Evolutionary conservation across 352 stramenopile genomes (phyloP).

Genomic region (Globisporangium spiculum): DNA sequence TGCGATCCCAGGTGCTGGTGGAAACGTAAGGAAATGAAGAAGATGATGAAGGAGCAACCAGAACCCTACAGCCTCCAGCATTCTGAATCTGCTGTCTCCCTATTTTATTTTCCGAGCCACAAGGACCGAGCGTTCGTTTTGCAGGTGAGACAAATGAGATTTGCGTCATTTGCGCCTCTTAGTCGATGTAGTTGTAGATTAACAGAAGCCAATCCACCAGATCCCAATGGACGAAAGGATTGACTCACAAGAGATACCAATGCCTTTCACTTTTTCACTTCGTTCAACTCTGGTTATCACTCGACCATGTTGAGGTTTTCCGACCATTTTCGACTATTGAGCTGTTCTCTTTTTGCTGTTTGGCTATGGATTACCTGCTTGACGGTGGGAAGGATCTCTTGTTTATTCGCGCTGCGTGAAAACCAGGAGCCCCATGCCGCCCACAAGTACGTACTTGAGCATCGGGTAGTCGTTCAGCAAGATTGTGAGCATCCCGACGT

Average conservation of each 20-base stretch:
- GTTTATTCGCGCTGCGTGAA: slow-evolving; percentile 80
- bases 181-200: not conserved
- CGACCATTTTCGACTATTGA: not conserved
- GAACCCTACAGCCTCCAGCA: not conserved
- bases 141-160: not conserved
- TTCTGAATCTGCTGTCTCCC: not conserved
- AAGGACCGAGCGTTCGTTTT: not conserved
- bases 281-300: not conserved
- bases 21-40: not conserved
- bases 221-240: not conserved
- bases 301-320: not conserved
- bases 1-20: not conserved
- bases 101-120: not conserved
- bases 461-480: slow-evolving; percentile 99
- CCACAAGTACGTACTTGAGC: slow-evolving; percentile 90
- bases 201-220: not conserved
- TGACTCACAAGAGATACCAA: not conserved
- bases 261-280: not conserved
- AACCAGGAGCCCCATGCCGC: slow-evolving; percentile 74
- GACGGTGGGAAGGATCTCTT: not conserved
- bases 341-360: not conserved
- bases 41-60: not conserved
- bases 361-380: too few relatives aligned
- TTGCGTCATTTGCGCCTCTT: not conserved
- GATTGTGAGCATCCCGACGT: slow-evolving; percentile 99